Percentiles rank a stretch among this genome's conserved stretches.
Evolutionary conservation across 108 stramenopile species (phyloP).

Genomic region (Pseudonitzschia delicatissima): DNA sequence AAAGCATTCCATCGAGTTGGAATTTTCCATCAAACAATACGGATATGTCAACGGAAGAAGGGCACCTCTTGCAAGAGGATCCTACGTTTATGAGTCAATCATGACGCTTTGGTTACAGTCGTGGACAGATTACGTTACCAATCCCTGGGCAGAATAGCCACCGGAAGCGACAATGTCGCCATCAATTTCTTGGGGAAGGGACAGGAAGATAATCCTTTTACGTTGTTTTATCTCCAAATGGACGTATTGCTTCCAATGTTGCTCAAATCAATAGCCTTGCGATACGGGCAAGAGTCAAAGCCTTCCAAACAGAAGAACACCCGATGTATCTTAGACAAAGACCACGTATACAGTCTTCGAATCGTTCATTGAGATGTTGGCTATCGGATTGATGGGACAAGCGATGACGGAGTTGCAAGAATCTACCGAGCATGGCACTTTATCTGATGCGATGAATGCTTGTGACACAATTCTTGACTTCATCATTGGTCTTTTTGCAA

Average conservation of each 20-base stretch:
- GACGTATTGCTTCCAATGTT: slow-evolving; percentile 73
- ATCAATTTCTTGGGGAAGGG: background rate
- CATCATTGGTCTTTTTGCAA: slow-evolving; percentile 57
- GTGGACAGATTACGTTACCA: slow-evolving; percentile 24
- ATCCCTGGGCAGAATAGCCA: too few species aligned
- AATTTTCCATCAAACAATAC: slow-evolving; percentile 28
- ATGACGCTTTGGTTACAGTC: slow-evolving; percentile 46
- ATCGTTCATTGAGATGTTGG: slow-evolving; percentile 65
- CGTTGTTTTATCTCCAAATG: slow-evolving; percentile 44
- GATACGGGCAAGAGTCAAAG: slow-evolving; percentile 33
- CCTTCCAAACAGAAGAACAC: slow-evolving; percentile 8
- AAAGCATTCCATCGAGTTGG: slow-evolving; percentile 17
- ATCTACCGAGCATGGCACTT: slow-evolving; percentile 32
- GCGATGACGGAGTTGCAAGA: slow-evolving; percentile 31
- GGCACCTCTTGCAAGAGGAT: slow-evolving; percentile 2
- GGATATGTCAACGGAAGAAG: background rate
- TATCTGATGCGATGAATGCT: slow-evolving; percentile 34
- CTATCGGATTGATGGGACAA: slow-evolving; percentile 56
- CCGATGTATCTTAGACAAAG: slow-evolving; percentile 57
- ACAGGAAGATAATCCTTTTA: slow-evolving; percentile 15
- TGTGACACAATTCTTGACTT: slow-evolving; percentile 61
- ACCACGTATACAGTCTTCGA: slow-evolving; percentile 62
- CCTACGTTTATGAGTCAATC: slow-evolving; percentile 50
- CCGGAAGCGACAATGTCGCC: background rate
- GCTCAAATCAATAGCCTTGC: slow-evolving; percentile 69